Base-by-base conservation (phyloP, 176 grass and related monocot species). In the Zoysia japonica region DNA sequence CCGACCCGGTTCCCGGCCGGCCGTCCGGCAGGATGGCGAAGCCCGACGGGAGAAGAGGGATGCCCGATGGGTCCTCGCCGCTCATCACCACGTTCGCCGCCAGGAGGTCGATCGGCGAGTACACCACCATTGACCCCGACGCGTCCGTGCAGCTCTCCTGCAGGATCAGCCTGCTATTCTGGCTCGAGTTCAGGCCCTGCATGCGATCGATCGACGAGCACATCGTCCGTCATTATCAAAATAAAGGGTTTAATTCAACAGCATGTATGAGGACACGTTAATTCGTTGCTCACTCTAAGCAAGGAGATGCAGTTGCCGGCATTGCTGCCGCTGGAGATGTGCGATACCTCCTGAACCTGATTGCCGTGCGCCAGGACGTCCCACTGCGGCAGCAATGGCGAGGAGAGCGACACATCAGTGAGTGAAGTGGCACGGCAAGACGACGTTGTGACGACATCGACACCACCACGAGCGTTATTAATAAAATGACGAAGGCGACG, bases 101-200 rank as follows among this genome's bases (percentile, higher is more conserved):
- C 36, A 48, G 90, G 15, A 96, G 28, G 83, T 99, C 96, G 6
- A 99, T 89, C 0, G 92, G 90, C 9, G 96, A 84, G 68, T 93
- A 88, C 54, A 96, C 90, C 35, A 99, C 90, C 40, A 96, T 50
- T 11, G 96, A 89, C 3, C 88, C 92, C 7, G 86, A 89, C 71
- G 86, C 76, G 42, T 99, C 96, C 9, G 90, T 95, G 88, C 84
- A 91, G 90, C 90, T 93, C 92, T 99, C 96, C 84, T 99, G 96
- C 4, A 99, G 84, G 78, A 96, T 93, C 75, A 99, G 88, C 88
- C 89, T 96, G 86, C 28, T 87, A 74, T 89, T 93, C 79, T 93
- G 90, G 79, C 77, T 91, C 16, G 88, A 13, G 55, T 88, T 88
- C 44, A 91, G 52, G 2, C 86, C 86, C 96, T 99, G 61, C 63